A percentile compares a stretch with the other conserved stretches of the same genome.
These are phyloP conservation scores for Cystobasidium onofrii DNA, from an alignment of 768 basidiomycete species.

Conservation along the genomic window DNA sequence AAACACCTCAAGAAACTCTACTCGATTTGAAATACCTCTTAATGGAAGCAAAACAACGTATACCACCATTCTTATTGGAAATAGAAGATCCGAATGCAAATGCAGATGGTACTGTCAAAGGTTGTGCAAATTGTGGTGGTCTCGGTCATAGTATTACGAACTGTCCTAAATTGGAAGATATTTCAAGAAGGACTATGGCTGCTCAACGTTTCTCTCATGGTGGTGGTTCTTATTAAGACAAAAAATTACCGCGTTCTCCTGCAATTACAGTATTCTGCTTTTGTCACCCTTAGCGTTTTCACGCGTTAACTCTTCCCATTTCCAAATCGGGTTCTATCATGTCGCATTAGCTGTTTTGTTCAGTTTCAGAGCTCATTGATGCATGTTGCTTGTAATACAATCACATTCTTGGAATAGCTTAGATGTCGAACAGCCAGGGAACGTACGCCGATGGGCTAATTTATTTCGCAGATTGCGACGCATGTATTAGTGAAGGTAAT, in stretches of 20 bases:
- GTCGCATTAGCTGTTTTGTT: no score
- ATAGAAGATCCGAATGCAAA: slow-evolving; percentile 83
- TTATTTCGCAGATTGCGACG: no score
- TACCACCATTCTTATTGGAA: slow-evolving; percentile 80
- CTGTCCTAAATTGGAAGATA: slow-evolving; percentile 93
- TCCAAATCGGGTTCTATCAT: no score
- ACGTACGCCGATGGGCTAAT: no score
- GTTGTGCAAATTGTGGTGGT: slow-evolving; percentile 94
- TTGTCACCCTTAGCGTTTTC: no score
- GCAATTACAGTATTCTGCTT: no score
- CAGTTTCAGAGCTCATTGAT: neutral
- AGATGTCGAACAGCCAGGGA: neutral
- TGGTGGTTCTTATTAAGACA: slow-evolving; percentile 25
- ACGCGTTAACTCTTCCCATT: no score
- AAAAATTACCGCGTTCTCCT: no score
- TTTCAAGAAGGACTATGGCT: slow-evolving; percentile 80
- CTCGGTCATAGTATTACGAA: slow-evolving; percentile 89
- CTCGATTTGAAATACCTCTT: slow-evolving; percentile 93
- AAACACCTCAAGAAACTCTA: slow-evolving; percentile 88
- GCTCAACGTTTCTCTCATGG: slow-evolving; percentile 58
- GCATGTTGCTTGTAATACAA: neutral
- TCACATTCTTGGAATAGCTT: neutral
- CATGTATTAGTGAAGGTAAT: no score
- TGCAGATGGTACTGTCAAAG: slow-evolving; percentile 62
- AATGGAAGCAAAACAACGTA: slow-evolving; percentile 95